Percentiles rank a stretch among this genome's conserved stretches.
Evolutionary conservation across 371 early-diverging fungal species (phyloP).

Genomic region (Actinomucor elegans): DNA sequence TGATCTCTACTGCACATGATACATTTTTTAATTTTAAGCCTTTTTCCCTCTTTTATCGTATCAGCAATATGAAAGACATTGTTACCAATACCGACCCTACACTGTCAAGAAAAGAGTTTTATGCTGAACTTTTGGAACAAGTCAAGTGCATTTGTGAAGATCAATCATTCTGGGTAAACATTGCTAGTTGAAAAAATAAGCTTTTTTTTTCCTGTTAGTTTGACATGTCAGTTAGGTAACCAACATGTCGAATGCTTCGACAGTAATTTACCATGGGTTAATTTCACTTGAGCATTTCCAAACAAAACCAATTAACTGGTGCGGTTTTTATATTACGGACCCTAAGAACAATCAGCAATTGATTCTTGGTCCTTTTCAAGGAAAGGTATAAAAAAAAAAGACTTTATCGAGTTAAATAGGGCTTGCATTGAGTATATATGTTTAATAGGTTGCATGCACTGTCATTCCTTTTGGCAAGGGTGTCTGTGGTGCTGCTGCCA

Average conservation of each 20-base stretch:
- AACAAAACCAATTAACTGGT: constrained; percentile 87
- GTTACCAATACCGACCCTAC: constrained; percentile 33
- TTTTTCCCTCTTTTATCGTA: too few relatives aligned
- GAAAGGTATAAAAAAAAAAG: constrained; percentile 56
- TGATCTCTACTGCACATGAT: too few relatives aligned
- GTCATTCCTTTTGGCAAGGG: constrained; percentile 81
- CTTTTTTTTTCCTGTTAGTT: too few relatives aligned
- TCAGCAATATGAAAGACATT: constrained; percentile 38
- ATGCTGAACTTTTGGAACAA: constrained; percentile 49
- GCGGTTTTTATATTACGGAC: constrained; percentile 81
- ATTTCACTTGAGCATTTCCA: constrained; percentile 58
- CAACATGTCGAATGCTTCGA: constrained; percentile 79
- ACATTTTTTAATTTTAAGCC: too few relatives aligned
- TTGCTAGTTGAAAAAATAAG: neutral
- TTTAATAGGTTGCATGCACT: constrained; percentile 74
- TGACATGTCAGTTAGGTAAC: constrained; percentile 50
- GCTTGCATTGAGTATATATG: too few relatives aligned
- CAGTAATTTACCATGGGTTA: constrained; percentile 81
- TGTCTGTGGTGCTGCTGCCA: constrained; percentile 87
- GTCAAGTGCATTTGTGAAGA: constrained; percentile 50
- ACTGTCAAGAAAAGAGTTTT: constrained; percentile 53
- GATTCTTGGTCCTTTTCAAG: constrained; percentile 91
- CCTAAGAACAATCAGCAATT: constrained; percentile 47
- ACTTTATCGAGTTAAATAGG: too few relatives aligned
- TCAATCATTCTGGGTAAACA: constrained; percentile 58